Evolutionary conservation across 225 moss, liverwort and hornwort species (phyloP).

Genomic region (Marchantia polymorpha): DNA sequence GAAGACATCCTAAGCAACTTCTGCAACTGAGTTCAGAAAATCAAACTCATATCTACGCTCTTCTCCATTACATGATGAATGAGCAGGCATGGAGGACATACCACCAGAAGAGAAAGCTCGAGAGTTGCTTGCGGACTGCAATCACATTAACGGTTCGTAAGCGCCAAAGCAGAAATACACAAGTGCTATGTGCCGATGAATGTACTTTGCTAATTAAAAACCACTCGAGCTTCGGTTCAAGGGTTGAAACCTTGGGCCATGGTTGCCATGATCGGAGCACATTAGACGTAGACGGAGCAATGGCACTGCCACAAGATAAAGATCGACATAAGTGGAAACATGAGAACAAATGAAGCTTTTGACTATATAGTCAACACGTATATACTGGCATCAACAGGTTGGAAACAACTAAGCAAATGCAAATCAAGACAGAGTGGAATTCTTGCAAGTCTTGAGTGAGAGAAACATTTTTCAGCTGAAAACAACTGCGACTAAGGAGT

Average conservation of each 20-base stretch:
- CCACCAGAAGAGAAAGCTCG: constrained; percentile 40
- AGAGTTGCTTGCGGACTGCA: constrained; percentile 34
- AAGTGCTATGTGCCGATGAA: background rate
- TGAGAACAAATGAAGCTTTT: background rate
- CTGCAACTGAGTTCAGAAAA: too few relatives aligned
- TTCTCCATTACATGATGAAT: background rate
- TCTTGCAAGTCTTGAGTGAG: too few relatives aligned
- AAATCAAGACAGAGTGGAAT: background rate
- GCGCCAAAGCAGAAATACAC: background rate
- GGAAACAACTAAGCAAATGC: background rate
- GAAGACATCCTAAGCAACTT: too few relatives aligned
- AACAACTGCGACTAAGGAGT: background rate
- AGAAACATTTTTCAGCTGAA: background rate
- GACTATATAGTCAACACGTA: too few relatives aligned
- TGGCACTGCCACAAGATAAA: background rate
- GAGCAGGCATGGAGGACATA: constrained; percentile 9
- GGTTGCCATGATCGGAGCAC: constrained; percentile 16
- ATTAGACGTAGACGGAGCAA: constrained; percentile 12
- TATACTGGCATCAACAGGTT: background rate
- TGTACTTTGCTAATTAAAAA: background rate
- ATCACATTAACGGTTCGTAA: background rate
- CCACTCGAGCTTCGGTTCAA: background rate
- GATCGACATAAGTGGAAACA: background rate
- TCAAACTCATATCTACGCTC: background rate
- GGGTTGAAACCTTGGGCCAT: constrained; percentile 31